Conservation (phyloP, 2,329 filamentous ascomycete genomes). For the Didymellaceae sp. region DNA sequence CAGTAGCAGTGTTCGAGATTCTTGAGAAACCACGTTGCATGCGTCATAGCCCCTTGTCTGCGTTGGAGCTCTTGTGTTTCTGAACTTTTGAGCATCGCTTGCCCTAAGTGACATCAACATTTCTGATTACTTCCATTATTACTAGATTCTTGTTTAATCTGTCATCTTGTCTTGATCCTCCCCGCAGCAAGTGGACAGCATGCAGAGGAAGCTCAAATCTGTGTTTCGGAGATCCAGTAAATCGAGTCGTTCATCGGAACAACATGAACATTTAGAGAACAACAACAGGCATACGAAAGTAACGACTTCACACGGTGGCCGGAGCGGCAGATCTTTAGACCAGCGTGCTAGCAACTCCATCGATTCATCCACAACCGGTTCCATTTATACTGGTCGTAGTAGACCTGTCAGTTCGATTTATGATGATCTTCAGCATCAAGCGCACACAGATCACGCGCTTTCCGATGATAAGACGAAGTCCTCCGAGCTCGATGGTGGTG, state of each 20-base stretch:
- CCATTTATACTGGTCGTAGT: slow-evolving; percentile 8
- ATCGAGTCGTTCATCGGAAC: slow-evolving; percentile 1
- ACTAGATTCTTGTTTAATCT: neutral
- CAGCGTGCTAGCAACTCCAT: slow-evolving; percentile 4
- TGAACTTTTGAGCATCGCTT: neutral
- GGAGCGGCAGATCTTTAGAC: slow-evolving; percentile 2
- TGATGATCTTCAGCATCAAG: slow-evolving; percentile 8
- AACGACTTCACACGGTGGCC: slow-evolving; percentile 3
- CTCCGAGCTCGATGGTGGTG: slow-evolving; percentile 16
- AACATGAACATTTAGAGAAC: neutral
- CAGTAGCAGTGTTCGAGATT: neutral
- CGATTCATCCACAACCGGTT: slow-evolving; percentile 8
- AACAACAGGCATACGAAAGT: neutral
- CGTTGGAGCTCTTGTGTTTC: neutral
- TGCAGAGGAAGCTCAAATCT: slow-evolving; percentile 15
- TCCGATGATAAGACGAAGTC: neutral
- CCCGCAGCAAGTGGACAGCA: neutral
- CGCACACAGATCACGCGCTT: neutral
- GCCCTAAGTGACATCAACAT: neutral
- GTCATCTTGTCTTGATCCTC: neutral
- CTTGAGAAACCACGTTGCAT: neutral
- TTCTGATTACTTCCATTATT: neutral
- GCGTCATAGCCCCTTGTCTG: slow-evolving; percentile 9
- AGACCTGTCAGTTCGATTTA: slow-evolving; percentile 23
- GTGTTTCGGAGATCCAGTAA: slow-evolving; percentile 16